Evolutionary conservation across 2,329 filamentous ascomycete species (phyloP), one percentile per base, ranked within the genome.

Genomic region (Aspergillus arachidicola): DNA sequence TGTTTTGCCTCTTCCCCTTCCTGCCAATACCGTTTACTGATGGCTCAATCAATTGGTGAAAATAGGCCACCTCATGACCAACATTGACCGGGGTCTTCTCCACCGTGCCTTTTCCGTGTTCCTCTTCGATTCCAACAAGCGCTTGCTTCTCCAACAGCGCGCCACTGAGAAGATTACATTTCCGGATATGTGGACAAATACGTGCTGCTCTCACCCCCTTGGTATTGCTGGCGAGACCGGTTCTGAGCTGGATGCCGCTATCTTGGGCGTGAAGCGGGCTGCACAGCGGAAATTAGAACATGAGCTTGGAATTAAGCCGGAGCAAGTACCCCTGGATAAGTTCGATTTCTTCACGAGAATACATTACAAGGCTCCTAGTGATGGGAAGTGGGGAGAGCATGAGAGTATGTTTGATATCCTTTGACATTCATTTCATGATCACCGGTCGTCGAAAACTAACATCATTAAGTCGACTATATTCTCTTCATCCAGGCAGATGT

Each of bases 181-280:
- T 82, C 94, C 95, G 56, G 93, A 97, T 77, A 94, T 97, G 90
- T 99, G 95, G 95, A 99, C 95, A 68, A 99, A 99, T 82, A 99
- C 95, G 36, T 99, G 95, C 86, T 99, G 95, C 85, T 99, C 95
- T 45, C 95, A 99, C 80, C 95, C 95, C 6, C 86, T 99, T 65
- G 92, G 92, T 60, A 91, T 97, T 69, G 91, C 95, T 10, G 90
- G 91, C 68, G 95, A 99, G 87, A 96, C 93, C 30, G 95, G 95
- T 66, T 86, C 89, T 36, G 91, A 90, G 69, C 84, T 99, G 50
- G 85, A 89, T 57, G 91, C 92, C 68, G 91, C 94, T 6, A 84
- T 98, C 62, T 84, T 87, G 70, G 95, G 95, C 32, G 95, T 94
- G 70, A 96, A 96, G 84, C 89, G 91, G 64, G 95, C 95, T 48